These are phyloP conservation scores for Aphanocladium album DNA, from an alignment of 2,329 filamentous ascomycete genomes.

Conservation along the genomic window DNA sequence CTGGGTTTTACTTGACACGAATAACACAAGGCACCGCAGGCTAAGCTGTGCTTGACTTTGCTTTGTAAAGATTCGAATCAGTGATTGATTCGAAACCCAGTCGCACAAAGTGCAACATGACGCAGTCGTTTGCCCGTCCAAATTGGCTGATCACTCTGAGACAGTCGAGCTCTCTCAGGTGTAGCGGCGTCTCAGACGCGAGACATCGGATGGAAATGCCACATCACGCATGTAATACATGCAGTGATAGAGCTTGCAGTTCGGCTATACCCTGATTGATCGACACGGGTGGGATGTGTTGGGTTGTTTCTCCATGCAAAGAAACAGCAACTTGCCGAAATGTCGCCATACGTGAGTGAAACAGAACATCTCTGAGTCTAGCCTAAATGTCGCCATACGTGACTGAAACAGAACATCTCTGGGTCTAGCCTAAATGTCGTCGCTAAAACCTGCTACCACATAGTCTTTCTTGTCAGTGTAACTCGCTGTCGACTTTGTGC, in stretches of 20 bases:
- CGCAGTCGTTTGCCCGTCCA: neutral
- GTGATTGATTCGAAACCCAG: neutral
- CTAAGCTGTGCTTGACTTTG: neutral
- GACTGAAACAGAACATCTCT: no score
- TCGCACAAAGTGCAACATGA: neutral
- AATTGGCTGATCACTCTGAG: neutral
- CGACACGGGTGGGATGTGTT: neutral
- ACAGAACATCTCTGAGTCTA: no score
- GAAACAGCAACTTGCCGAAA: no score
- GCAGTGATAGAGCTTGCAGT: neutral
- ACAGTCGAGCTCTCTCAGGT: neutral
- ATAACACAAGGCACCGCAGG: neutral
- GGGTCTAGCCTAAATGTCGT: no score
- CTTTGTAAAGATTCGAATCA: neutral
- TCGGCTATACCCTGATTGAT: neutral
- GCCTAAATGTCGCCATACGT: no score
- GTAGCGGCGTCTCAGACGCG: neutral
- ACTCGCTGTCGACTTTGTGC: no score
- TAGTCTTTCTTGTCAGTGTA: no score
- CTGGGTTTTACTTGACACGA: no score
- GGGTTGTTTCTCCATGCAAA: neutral
- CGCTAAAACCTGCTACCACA: no score
- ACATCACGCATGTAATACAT: neutral
- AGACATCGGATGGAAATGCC: neutral
- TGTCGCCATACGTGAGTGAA: no score